phyloP scores from a whole-genome alignment of 2,329 filamentous ascomycete species.

The Diplodia mutila region DNA sequence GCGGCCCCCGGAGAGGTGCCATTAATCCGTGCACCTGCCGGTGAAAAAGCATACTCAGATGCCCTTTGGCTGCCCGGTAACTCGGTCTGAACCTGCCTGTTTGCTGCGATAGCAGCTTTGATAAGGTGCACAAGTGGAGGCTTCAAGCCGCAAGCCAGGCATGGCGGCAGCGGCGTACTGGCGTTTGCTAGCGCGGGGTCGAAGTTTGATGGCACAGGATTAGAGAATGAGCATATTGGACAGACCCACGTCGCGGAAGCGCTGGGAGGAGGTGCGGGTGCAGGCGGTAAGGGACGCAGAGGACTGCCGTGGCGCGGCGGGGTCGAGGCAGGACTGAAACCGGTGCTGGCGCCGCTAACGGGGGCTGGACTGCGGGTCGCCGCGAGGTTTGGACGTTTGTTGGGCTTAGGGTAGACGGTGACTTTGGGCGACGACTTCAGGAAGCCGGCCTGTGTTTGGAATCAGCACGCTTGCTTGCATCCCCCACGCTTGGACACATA shows the following conservation, averaged over 20 bases:
- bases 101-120: slow-evolving; percentile 81
- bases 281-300: slow-evolving; percentile 42
- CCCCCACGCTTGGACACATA: slow-evolving; percentile 44
- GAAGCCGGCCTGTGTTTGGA: slow-evolving; percentile 71
- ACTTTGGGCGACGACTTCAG: slow-evolving; percentile 94
- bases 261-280: slow-evolving; percentile 52
- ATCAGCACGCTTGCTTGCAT: slow-evolving; percentile 10
- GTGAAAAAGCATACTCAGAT: slow-evolving; percentile 44
- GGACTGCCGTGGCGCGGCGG: slow-evolving; percentile 42
- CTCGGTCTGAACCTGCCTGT: slow-evolving; percentile 48
- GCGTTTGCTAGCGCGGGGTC: slow-evolving; percentile 80
- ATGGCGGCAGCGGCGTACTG: slow-evolving; percentile 81
- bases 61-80: slow-evolving; percentile 38
- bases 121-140: slow-evolving; percentile 80
- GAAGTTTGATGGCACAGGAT: slow-evolving; percentile 90
- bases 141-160: slow-evolving; percentile 91
- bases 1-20: slow-evolving; percentile 19
- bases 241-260: slow-evolving; percentile 79
- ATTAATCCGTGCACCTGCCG: neutral
- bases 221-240: slow-evolving; percentile 93
- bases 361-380: slow-evolving; percentile 45
- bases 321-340: slow-evolving; percentile 34
- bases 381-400: slow-evolving; percentile 59
- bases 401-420: slow-evolving; percentile 80
- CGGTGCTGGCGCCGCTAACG: slow-evolving; percentile 40